Evolutionary conservation across 1,139 yeast genomes (phyloP).

Genomic region (Blastobotrys elegans): DNA sequence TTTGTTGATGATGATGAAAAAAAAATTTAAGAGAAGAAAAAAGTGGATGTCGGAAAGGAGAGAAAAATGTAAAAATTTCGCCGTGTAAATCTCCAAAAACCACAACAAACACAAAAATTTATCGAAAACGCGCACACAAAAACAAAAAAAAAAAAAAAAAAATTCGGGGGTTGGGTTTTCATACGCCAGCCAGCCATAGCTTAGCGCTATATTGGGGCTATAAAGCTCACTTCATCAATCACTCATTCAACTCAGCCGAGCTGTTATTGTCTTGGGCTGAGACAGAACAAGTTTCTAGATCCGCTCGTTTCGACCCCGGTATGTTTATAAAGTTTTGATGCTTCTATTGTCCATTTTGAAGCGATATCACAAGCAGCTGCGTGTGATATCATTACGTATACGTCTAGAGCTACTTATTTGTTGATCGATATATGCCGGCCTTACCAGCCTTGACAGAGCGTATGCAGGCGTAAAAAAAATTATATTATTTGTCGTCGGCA

Average conservation of each 20-base stretch:
- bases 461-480: too few species aligned
- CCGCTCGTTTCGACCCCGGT: neutral
- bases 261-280: neutral
- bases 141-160: neutral
- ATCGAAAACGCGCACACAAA: neutral
- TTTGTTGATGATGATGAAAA: neutral
- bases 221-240: neutral
- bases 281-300: neutral
- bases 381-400: too few species aligned
- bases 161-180: neutral
- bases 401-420: too few species aligned
- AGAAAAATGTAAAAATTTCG: neutral
- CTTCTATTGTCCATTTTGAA: too few species aligned
- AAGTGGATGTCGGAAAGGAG: conserved; percentile 1
- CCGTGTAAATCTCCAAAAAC: neutral
- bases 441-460: too few species aligned
- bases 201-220: too few species aligned
- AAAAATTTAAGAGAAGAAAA: neutral
- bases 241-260: neutral
- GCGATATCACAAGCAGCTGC: too few species aligned
- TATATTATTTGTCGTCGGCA: too few species aligned
- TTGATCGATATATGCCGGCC: too few species aligned
- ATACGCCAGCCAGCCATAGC: too few species aligned
- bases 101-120: too few species aligned
- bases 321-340: neutral